Conservation (phyloP, 2,329 filamentous ascomycete species). For the Metarhizium humberi region DNA sequence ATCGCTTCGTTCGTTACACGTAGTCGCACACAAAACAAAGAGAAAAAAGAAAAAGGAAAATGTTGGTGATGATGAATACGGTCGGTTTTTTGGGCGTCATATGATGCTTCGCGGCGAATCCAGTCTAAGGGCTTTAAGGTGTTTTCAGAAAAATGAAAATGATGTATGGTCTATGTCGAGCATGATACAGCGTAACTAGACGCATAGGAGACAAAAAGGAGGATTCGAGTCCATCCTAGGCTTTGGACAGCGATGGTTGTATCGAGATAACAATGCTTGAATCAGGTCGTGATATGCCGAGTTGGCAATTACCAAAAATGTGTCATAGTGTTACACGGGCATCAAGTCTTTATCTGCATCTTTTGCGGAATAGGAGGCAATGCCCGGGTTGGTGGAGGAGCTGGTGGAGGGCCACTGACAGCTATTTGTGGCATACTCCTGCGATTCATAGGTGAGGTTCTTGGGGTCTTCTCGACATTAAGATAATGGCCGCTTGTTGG, state of each 20-base stretch:
- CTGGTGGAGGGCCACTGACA: slow-evolving; percentile 40
- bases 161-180: background rate
- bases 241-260: background rate
- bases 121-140: background rate
- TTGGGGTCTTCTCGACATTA: slow-evolving; percentile 11
- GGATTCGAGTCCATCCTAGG: background rate
- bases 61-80: background rate
- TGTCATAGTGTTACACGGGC: background rate
- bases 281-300: background rate
- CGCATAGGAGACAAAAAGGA: background rate
- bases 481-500: slow-evolving; percentile 4
- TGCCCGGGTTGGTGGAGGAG: slow-evolving; percentile 44
- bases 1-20: slow-evolving; percentile 8
- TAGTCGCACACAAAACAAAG: background rate
- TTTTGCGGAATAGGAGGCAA: slow-evolving; percentile 42
- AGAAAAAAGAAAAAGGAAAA: background rate
- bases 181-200: background rate
- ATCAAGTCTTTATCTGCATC: background rate
- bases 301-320: background rate
- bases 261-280: background rate
- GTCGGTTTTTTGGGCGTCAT: background rate
- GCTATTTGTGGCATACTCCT: slow-evolving; percentile 42
- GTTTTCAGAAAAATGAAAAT: background rate
- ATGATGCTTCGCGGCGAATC: background rate
- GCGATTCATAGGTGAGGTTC: slow-evolving; percentile 22